phyloP scores from a whole-genome alignment of 2,329 filamentous ascomycete species.

The Aspergillus pseudoterreus region DNA sequence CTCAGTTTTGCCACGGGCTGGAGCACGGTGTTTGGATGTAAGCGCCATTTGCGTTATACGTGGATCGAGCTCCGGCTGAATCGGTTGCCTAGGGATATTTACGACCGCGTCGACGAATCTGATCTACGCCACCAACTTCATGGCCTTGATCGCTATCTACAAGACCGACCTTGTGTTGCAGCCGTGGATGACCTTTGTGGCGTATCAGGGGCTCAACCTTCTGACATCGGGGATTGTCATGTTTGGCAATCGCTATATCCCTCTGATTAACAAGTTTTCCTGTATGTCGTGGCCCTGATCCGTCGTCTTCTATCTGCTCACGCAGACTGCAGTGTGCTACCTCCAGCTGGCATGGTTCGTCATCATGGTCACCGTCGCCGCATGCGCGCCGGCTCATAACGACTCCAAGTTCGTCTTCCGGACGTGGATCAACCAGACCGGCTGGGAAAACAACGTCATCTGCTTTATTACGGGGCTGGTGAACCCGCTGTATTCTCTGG shows the following conservation, averaged over 20 bases:
- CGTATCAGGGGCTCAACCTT: conserved; percentile 37
- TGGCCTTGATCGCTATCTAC: conserved; percentile 44
- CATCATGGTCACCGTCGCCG: conserved; percentile 48
- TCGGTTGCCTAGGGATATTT: conserved; percentile 36
- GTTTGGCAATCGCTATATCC: conserved; percentile 47
- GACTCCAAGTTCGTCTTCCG: conserved; percentile 49
- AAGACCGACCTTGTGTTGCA: conserved; percentile 38
- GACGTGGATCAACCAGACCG: conserved; percentile 53
- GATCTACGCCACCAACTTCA: conserved; percentile 42
- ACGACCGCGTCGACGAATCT: conserved; percentile 45
- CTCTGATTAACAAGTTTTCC: conserved; percentile 44
- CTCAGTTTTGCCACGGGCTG: conserved; percentile 47
- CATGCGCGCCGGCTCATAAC: conserved; percentile 45
- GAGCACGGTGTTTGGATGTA: conserved; percentile 41
- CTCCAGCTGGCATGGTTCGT: conserved; percentile 48
- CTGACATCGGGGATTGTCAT: conserved; percentile 45
- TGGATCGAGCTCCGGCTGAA: neutral
- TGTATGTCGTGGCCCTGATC: conserved; percentile 15
- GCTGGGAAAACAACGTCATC: conserved; percentile 49
- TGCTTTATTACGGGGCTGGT: conserved; percentile 51
- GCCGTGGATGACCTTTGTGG: conserved; percentile 49
- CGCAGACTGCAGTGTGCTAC: conserved; percentile 33
- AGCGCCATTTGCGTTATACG: neutral
- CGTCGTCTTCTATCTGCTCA: too few relatives aligned
- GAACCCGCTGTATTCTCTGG: conserved; percentile 47